These are phyloP conservation scores for Henckelia pumila DNA, from an alignment of 257 asterid species.

Conservation along the genomic window DNA sequence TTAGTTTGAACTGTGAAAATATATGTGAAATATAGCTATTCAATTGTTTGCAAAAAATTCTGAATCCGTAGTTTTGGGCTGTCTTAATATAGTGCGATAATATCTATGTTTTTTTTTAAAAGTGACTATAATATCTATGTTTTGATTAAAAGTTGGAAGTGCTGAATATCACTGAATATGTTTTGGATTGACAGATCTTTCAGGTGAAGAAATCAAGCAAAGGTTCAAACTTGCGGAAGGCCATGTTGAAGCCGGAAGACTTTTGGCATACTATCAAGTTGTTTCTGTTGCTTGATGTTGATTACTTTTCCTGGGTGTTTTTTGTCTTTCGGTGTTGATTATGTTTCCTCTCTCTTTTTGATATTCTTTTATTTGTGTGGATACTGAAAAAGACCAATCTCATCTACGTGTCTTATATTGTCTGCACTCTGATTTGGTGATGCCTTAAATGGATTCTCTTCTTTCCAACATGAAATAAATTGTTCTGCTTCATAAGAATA, in stretches of 20 bases:
- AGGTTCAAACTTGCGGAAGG: constrained; percentile 79
- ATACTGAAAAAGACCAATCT: constrained; percentile 2
- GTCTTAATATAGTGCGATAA: constrained; percentile 2
- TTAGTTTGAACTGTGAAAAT: background rate
- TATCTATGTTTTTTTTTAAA: constrained; percentile 12
- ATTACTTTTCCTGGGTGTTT: background rate
- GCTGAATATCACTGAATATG: constrained; percentile 29
- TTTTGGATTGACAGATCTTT: constrained; percentile 43
- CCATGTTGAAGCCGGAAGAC: constrained; percentile 92
- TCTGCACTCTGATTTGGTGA: constrained; percentile 17
- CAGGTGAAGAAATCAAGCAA: constrained; percentile 50
- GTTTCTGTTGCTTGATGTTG: constrained; percentile 17
- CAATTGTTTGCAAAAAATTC: constrained; percentile 4
- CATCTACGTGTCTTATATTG: background rate
- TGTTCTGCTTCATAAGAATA: constrained; percentile 15
- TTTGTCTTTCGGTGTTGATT: no score
- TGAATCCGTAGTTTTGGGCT: background rate
- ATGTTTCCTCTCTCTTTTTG: background rate
- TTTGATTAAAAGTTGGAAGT: constrained; percentile 6
- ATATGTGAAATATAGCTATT: constrained; percentile 4
- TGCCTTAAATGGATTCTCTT: constrained; percentile 8
- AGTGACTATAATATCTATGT: constrained; percentile 13
- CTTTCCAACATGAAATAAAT: background rate
- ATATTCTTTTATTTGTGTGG: constrained; percentile 19
- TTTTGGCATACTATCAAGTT: constrained; percentile 84